A percentile compares a stretch with the other conserved stretches of the same genome.
These are phyloP conservation scores for Coemansia sp. DNA, from an alignment of 192 early-diverging fungal genomes.

Conservation along the genomic window DNA sequence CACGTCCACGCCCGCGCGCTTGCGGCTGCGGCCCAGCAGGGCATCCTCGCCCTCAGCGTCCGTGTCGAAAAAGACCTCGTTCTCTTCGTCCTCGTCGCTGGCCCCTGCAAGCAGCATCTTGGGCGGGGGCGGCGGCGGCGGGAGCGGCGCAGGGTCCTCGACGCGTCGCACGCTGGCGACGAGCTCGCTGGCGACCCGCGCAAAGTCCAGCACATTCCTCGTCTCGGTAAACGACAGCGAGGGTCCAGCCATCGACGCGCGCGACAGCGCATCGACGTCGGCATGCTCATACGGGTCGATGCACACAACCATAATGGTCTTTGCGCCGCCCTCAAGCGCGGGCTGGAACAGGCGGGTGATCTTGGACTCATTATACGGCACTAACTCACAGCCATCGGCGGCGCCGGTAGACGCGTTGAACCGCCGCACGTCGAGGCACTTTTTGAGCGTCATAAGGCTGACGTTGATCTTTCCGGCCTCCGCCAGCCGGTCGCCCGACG, in stretches of 20 bases:
- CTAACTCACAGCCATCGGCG: constrained; percentile 26
- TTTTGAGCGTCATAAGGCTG: constrained; percentile 70
- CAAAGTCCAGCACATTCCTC: constrained; percentile 65
- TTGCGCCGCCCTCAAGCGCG: constrained; percentile 63
- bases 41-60: neutral
- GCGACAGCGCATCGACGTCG: constrained; percentile 40
- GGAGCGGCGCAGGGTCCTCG: constrained; percentile 20
- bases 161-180: constrained; percentile 56
- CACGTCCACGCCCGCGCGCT: constrained; percentile 17
- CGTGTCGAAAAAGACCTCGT: constrained; percentile 47
- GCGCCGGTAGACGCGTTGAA: constrained; percentile 42
- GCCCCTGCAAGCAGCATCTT: neutral
- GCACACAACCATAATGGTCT: constrained; percentile 65
- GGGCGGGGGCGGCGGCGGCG: neutral
- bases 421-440: constrained; percentile 69
- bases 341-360: constrained; percentile 70
- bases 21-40: constrained; percentile 4
- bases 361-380: constrained; percentile 71
- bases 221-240: constrained; percentile 33
- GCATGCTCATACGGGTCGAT: constrained; percentile 63
- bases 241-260: neutral
- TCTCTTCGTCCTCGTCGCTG: constrained; percentile 26
- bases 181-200: constrained; percentile 61
- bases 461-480: constrained; percentile 74
- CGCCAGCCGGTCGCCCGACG: constrained; percentile 59